These are phyloP conservation scores for Hysterium pulicare DNA, from an alignment of 2,329 filamentous ascomycete genomes.

Conservation along the genomic window DNA sequence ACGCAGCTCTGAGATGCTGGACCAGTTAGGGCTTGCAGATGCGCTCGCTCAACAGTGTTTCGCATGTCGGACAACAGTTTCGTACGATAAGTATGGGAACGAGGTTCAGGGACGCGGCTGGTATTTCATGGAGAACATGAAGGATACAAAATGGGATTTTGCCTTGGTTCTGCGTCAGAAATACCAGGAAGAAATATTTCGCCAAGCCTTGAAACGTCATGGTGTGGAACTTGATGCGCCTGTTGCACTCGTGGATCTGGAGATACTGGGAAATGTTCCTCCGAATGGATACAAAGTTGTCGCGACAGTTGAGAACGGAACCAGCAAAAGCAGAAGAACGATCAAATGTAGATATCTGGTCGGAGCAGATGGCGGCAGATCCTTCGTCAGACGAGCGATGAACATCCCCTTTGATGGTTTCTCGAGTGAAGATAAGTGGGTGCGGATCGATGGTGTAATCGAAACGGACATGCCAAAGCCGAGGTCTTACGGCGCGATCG, in stretches of 20 bases:
- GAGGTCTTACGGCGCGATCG: slow-evolving; percentile 48
- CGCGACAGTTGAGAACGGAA: slow-evolving; percentile 27
- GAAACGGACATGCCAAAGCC: slow-evolving; percentile 50
- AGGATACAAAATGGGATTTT: slow-evolving; percentile 52
- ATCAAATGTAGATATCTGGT: slow-evolving; percentile 48
- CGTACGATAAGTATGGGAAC: slow-evolving; percentile 47
- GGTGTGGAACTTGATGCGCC: slow-evolving; percentile 37
- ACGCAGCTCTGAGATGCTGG: slow-evolving; percentile 51
- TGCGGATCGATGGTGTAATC: slow-evolving; percentile 51
- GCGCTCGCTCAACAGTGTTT: slow-evolving; percentile 52
- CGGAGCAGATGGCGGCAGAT: slow-evolving; percentile 52
- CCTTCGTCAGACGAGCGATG: slow-evolving; percentile 46
- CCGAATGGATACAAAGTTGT: slow-evolving; percentile 22
- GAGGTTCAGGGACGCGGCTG: slow-evolving; percentile 47
- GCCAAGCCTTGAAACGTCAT: slow-evolving; percentile 37
- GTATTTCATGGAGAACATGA: slow-evolving; percentile 54
- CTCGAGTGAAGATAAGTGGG: slow-evolving; percentile 52
- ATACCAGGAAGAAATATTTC: slow-evolving; percentile 54
- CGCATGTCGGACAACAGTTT: slow-evolving; percentile 49
- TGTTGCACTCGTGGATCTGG: slow-evolving; percentile 37
- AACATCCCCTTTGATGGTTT: slow-evolving; percentile 50
- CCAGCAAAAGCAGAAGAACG: slow-evolving; percentile 21
- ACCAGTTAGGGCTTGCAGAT: slow-evolving; percentile 50
- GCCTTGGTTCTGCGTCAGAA: slow-evolving; percentile 54
- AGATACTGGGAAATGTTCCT: slow-evolving; percentile 33